Percentiles rank a stretch among this genome's conserved stretches.
These are phyloP conservation scores for Xylariaceae sp. DNA, from an alignment of 2,329 filamentous ascomycete species.

Conservation along the genomic window DNA sequence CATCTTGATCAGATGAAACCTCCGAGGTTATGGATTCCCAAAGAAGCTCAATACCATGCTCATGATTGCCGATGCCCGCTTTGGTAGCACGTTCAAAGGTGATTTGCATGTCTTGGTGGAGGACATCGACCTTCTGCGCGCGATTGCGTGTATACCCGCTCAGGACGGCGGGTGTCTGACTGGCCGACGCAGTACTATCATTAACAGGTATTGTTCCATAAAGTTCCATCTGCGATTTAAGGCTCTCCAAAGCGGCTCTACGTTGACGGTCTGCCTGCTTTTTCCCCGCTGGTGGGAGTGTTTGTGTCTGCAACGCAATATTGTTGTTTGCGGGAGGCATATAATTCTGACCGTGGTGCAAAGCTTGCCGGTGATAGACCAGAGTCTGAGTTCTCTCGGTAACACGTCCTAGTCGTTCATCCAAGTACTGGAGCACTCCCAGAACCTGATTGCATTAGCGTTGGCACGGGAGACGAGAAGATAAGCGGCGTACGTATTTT, in stretches of 20 bases:
- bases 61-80: conserved; percentile 23
- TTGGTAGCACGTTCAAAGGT: conserved; percentile 27
- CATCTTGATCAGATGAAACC: conserved; percentile 16
- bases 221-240: conserved; percentile 23
- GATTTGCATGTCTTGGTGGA: conserved; percentile 25
- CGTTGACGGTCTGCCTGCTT: conserved; percentile 4
- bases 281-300: neutral
- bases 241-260: conserved; percentile 13
- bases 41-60: conserved; percentile 23
- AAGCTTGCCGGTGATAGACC: conserved; percentile 14
- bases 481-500: conserved; percentile 15
- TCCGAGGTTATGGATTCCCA: conserved; percentile 28
- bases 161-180: conserved; percentile 13
- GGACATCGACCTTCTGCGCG: conserved; percentile 24
- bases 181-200: conserved; percentile 4
- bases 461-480: neutral
- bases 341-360: conserved; percentile 7
- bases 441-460: conserved; percentile 10
- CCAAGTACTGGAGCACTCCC: conserved; percentile 15
- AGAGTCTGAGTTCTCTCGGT: conserved; percentile 12
- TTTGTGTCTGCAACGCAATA: neutral
- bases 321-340: neutral
- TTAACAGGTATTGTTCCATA: conserved; percentile 24
- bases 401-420: conserved; percentile 12
- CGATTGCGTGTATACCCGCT: conserved; percentile 26